phyloP scores from a whole-genome alignment of 352 stramenopile genomes.

The Halophytophthora polymorphica region DNA sequence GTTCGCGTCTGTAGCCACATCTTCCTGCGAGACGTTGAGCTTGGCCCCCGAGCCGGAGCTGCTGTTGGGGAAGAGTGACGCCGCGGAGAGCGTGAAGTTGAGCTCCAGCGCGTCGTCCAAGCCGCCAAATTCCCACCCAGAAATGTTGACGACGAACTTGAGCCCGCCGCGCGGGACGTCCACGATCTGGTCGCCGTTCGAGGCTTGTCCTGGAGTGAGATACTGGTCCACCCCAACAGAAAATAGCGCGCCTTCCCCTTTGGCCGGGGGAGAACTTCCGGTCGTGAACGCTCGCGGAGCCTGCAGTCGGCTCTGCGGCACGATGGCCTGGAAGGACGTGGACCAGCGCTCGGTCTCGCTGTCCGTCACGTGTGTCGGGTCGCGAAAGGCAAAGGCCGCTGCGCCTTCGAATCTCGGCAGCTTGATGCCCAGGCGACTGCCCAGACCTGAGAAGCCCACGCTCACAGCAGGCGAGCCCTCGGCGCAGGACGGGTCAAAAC shows the following conservation, averaged over 20 bases:
- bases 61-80: neutral
- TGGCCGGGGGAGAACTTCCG: no score
- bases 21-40: neutral
- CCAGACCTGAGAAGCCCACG: constrained; percentile 17
- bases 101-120: constrained; percentile 12
- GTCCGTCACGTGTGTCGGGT: constrained; percentile 3
- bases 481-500: constrained; percentile 7
- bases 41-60: no score
- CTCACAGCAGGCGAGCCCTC: constrained; percentile 13
- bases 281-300: constrained; percentile 4
- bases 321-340: constrained; percentile 13
- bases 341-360: constrained; percentile 8
- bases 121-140: constrained; percentile 14
- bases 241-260: no score
- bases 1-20: neutral
- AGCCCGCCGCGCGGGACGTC: constrained; percentile 12
- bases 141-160: constrained; percentile 25
- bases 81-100: constrained; percentile 13
- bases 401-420: constrained; percentile 11
- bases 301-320: constrained; percentile 11
- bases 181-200: constrained; percentile 11
- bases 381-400: constrained; percentile 11
- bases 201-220: neutral
- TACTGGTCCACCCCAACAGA: constrained; percentile 19
- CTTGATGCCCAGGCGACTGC: neutral